These are phyloP conservation scores for Neurospora sp. DNA, from an alignment of 495 filamentous ascomycete genomes.

Conservation along the genomic window DNA sequence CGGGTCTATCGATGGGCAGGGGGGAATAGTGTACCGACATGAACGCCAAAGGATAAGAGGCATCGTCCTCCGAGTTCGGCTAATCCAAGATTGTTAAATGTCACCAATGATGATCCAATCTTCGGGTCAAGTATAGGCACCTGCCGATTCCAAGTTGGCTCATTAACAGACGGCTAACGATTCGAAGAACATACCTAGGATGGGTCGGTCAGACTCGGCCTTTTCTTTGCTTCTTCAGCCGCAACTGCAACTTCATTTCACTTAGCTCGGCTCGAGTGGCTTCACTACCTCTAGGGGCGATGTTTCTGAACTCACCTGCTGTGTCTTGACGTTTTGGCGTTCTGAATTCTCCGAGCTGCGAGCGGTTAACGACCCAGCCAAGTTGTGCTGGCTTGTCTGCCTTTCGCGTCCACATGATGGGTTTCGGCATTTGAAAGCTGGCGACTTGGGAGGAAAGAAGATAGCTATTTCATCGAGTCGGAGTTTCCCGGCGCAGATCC, in stretches of 20 bases:
- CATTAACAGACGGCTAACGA: not conserved
- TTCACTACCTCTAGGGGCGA: not conserved
- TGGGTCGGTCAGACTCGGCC: not conserved
- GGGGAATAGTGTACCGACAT: not conserved
- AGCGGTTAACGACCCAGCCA: not conserved
- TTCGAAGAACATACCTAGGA: not conserved
- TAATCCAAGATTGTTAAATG: not conserved
- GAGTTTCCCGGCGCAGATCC: not conserved
- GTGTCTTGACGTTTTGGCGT: not conserved
- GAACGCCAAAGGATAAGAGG: not conserved
- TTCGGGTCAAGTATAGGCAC: not conserved
- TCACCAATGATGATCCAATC: not conserved
- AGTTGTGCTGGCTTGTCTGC: not conserved
- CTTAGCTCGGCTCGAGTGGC: not conserved
- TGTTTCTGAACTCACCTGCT: not conserved
- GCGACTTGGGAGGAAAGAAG: not conserved
- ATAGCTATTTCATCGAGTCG: not conserved
- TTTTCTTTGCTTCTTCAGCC: not conserved
- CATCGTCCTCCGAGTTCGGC: not conserved
- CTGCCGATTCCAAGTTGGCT: not conserved
- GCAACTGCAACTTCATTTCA: not conserved
- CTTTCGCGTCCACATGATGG: not conserved
- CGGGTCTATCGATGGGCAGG: not conserved
- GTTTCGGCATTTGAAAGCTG: not conserved
- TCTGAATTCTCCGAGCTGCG: not conserved